Base-by-base conservation (phyloP, 1,139 yeast species). In the Saccharomyces hybrid region DNA sequence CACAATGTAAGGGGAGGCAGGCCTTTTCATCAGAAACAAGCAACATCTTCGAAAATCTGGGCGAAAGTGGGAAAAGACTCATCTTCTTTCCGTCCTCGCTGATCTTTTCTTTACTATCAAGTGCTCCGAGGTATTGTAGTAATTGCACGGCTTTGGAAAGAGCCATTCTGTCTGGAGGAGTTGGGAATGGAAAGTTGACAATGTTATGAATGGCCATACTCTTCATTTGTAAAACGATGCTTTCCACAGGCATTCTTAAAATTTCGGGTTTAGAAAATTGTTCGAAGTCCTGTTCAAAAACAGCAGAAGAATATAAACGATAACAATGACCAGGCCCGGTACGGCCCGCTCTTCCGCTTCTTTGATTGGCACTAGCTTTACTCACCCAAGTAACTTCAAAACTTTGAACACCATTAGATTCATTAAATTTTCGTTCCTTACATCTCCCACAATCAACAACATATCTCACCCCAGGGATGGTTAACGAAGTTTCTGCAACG, bases 271-370 rank as follows among this genome's bases (percentile, higher is more conserved):
- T 78, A 26, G 95, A 79, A 63, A 93, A 93, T 64, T 86, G 89
- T 4, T 78, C 78, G 69, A 95, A 93, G 62, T 87, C 93, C 57
- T 84, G 81, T 66, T 93, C 98, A 69, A 78, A 95, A 7, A 95
- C 88, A 0, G 99, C 99, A n/a, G 98, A 91, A 0, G 99, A 91
- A 65, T 78, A 95, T 24, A 95, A 73, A 57, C 99, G 77, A 69
- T 95, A 95, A 69, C 97, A 89, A 66, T 95, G 99, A 54, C 99
- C 99, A 0, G 99, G 98, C 0, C 99, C 99, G 0, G 98, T 93
- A 80, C 99, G 87, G 68, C 99, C 99, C 52, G 99, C 99, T 78
- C 99, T 86, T 71, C 99, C 99, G 38, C 96, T 74, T 73, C 99
- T 80, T 75, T 95, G 99, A 60, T 83, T 95, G 0, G 99, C 95